These are phyloP conservation scores for Penicillium tannophilum DNA, from an alignment of 495 filamentous ascomycete species.

Conservation along the genomic window DNA sequence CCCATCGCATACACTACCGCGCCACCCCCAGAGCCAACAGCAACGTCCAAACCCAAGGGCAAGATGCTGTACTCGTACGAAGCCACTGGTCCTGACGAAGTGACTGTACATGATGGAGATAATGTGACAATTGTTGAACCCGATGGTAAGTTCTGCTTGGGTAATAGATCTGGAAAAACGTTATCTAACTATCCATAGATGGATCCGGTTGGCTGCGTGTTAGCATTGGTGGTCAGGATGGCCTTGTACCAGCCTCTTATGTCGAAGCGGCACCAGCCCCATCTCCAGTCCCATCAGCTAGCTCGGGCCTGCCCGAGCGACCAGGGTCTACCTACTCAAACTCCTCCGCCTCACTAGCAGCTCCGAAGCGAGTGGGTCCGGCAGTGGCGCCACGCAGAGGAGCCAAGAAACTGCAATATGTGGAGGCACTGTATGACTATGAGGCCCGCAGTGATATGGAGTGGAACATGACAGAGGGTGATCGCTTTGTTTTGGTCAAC, in stretches of 20 bases:
- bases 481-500: constrained; percentile 84
- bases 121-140: constrained; percentile 79
- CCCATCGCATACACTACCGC: constrained; percentile 75
- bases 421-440: constrained; percentile 92
- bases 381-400: constrained; percentile 89
- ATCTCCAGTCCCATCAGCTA: constrained; percentile 38
- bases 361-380: constrained; percentile 83
- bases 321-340: constrained; percentile 74
- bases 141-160: constrained; percentile 66
- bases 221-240: constrained; percentile 64
- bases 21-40: constrained; percentile 44
- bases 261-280: constrained; percentile 58
- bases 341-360: constrained; percentile 69
- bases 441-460: constrained; percentile 81
- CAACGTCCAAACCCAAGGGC: constrained; percentile 55
- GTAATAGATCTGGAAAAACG: background rate
- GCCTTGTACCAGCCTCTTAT: constrained; percentile 86
- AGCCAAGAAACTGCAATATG: constrained; percentile 93
- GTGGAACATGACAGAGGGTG: constrained; percentile 87
- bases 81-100: constrained; percentile 74
- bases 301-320: constrained; percentile 46
- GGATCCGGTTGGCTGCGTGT: constrained; percentile 91
- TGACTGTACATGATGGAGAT: constrained; percentile 74
- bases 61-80: constrained; percentile 91
- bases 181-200: constrained; percentile 52